Percentiles rank a stretch among this genome's conserved stretches.
These are phyloP conservation scores for Candida tunisiensis DNA, from an alignment of 1,139 yeast species.

Conservation along the genomic window DNA sequence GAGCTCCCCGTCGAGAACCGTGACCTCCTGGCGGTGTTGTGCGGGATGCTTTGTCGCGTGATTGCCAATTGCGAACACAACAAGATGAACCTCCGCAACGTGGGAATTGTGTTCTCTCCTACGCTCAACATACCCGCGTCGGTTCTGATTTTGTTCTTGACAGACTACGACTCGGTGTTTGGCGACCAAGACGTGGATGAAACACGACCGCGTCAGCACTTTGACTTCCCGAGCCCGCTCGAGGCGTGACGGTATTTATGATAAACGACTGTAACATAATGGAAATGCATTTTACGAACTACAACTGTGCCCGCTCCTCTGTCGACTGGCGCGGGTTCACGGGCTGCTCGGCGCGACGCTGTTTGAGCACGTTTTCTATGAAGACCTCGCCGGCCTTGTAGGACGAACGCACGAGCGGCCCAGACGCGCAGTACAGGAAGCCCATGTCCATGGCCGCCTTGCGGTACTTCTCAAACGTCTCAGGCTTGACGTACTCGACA, in stretches of 20 bases:
- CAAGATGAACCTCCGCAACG: slow-evolving; percentile 67
- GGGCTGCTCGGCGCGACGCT: slow-evolving; percentile 3
- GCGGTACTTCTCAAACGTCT: slow-evolving; percentile 88
- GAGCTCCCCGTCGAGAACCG: slow-evolving; percentile 33
- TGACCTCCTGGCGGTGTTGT: slow-evolving; percentile 46
- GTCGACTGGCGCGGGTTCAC: too few species aligned
- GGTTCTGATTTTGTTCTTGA: slow-evolving; percentile 42
- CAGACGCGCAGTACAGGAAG: slow-evolving; percentile 90
- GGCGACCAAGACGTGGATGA: too few species aligned
- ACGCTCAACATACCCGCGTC: slow-evolving; percentile 59
- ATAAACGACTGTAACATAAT: too few species aligned
- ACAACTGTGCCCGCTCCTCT: too few species aligned
- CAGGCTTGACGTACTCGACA: slow-evolving; percentile 90
- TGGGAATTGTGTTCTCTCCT: slow-evolving; percentile 78
- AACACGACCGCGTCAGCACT: too few species aligned
- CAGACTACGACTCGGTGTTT: slow-evolving; percentile 49
- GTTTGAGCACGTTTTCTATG: slow-evolving; percentile 76
- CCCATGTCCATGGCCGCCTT: slow-evolving; percentile 79
- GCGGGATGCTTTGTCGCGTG: slow-evolving; percentile 50
- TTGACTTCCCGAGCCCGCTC: too few species aligned
- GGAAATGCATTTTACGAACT: too few species aligned
- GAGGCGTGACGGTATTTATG: too few species aligned
- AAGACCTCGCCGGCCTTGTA: slow-evolving; percentile 98
- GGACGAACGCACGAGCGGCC: slow-evolving; percentile 90
- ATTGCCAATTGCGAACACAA: slow-evolving; percentile 46